phyloP scores from a whole-genome alignment of 805 yeast genomes.

The Yarrowia osloensis region DNA sequence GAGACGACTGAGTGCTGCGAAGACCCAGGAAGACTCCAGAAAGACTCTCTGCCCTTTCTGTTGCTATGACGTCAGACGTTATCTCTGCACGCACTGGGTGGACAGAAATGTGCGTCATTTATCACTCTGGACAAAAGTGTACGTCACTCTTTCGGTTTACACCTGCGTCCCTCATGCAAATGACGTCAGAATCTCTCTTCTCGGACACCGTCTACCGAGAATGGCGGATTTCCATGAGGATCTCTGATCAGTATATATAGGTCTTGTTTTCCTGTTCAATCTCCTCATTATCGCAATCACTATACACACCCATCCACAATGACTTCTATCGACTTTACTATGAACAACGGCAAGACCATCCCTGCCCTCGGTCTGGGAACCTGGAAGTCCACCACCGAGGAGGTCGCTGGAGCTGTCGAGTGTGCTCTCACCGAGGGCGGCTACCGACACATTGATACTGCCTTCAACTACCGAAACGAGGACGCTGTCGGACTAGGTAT shows the following conservation, averaged over 20 bases:
- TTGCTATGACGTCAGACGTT: constrained; percentile 1
- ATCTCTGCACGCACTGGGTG: neutral
- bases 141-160: neutral
- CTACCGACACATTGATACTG: constrained; percentile 17
- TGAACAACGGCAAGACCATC: constrained; percentile 59
- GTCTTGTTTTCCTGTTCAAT: neutral
- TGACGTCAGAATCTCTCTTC: neutral
- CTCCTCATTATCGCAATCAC: neutral
- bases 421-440: constrained; percentile 10
- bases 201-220: neutral
- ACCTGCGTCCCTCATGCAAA: constrained; percentile 8
- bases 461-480: constrained; percentile 50
- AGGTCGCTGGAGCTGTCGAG: constrained; percentile 3
- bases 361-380: constrained; percentile 68
- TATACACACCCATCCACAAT: neutral
- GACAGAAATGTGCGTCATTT: constrained; percentile 1
- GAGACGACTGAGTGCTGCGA: neutral
- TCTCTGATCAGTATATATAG: neutral
- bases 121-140: neutral
- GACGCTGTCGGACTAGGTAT: constrained; percentile 65
- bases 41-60: neutral
- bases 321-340: constrained; percentile 40
- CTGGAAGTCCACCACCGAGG: constrained; percentile 14
- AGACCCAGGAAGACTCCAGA: neutral
- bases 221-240: too few relatives aligned